Percentiles rank a stretch among this genome's conserved stretches.
phyloP scores from a whole-genome alignment of 768 basidiomycete genomes.

The Agaricus subrufescens region DNA sequence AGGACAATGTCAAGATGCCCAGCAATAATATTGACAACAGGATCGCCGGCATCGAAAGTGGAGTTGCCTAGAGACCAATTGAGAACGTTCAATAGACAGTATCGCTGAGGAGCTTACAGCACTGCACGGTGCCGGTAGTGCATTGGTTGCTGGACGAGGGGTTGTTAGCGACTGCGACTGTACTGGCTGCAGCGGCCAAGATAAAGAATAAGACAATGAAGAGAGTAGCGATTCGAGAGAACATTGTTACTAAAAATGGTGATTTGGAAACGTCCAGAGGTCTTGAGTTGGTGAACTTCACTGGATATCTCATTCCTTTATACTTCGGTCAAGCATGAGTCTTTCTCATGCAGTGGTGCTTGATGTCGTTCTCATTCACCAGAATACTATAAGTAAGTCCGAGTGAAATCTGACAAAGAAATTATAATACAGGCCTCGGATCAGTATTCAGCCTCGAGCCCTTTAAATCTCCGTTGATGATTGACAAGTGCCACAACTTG shows the following conservation, averaged over 20 bases:
- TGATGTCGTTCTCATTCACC: too few species aligned
- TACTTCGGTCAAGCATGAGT: too few species aligned
- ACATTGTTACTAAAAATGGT: constrained; percentile 18
- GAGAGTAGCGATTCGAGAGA: constrained; percentile 18
- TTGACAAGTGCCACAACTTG: too few species aligned
- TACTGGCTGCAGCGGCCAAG: constrained; percentile 21
- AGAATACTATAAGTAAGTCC: too few species aligned
- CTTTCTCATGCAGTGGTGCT: too few species aligned
- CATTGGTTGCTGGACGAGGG: constrained; percentile 16
- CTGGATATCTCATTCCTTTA: too few species aligned
- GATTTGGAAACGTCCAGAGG: constrained; percentile 14
- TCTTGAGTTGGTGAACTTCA: constrained; percentile 15
- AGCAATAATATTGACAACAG: constrained; percentile 15
- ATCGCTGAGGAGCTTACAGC: constrained; percentile 11
- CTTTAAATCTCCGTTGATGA: too few species aligned
- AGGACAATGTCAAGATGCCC: constrained; percentile 29
- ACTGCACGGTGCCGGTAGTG: constrained; percentile 23
- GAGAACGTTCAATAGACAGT: neutral
- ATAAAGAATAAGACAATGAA: constrained; percentile 19
- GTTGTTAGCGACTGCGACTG: constrained; percentile 15
- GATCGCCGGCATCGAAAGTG: constrained; percentile 14
- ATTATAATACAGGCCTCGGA: too few species aligned
- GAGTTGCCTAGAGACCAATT: constrained; percentile 16
- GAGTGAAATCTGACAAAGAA: too few species aligned
- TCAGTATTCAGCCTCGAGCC: too few species aligned